Evolutionary conservation across 2,329 filamentous ascomycete species (phyloP).

Genomic region (Beauveria asiatica): DNA sequence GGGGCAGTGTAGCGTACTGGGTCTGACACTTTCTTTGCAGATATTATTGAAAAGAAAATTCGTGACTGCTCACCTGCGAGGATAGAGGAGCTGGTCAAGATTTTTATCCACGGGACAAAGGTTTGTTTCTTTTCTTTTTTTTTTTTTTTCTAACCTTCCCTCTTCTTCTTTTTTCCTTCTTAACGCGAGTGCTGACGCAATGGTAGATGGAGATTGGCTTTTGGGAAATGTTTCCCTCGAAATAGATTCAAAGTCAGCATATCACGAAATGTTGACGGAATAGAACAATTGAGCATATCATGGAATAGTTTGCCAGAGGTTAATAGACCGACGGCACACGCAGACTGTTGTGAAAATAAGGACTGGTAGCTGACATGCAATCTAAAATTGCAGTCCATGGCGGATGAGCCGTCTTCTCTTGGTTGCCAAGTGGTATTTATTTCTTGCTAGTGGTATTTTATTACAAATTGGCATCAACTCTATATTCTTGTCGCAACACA

Average conservation of each 20-base stretch:
- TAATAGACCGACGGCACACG: background rate
- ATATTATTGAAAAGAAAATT: constrained; percentile 67
- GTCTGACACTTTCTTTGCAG: constrained; percentile 28
- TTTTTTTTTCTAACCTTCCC: no score
- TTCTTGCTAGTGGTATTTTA: no score
- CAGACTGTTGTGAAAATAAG: background rate
- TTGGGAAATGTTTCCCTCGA: constrained; percentile 44
- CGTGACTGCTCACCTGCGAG: constrained; percentile 62
- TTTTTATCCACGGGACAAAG: constrained; percentile 83
- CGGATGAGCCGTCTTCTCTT: background rate
- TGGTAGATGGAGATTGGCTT: constrained; percentile 45
- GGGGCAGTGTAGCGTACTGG: no score
- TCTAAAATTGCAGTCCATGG: background rate
- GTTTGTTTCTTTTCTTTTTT: constrained; percentile 34
- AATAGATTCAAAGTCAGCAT: constrained; percentile 4
- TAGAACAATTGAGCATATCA: background rate
- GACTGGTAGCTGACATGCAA: background rate
- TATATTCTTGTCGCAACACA: no score
- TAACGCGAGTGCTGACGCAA: background rate
- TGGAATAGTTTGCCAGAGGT: background rate
- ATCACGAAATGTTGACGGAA: constrained; percentile 33
- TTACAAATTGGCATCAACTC: no score
- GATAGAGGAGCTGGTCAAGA: constrained; percentile 72
- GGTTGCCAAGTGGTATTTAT: background rate
- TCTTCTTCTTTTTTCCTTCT: no score